Evolutionary conservation across 2,329 filamentous ascomycete genomes (phyloP), one percentile per base, ranked within the genome.

Genomic region (Fusarium sp.): DNA sequence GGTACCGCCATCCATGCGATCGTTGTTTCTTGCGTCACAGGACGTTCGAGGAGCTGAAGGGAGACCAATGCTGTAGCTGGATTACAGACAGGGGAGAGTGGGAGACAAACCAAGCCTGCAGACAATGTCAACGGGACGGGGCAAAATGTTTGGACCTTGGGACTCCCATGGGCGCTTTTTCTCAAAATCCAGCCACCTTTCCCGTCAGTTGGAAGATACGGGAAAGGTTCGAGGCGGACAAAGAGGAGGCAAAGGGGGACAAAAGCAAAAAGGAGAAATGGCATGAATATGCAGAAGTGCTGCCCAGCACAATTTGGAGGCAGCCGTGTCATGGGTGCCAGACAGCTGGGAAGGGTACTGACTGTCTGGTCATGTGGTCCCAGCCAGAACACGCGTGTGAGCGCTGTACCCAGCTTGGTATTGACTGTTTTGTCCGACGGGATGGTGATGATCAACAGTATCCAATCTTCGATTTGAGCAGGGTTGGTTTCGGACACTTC

Each of bases 401-500:
- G 48, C 70, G 74, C 38, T 82, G 81, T 62, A 73, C 75, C 15
- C 74, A 79, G 58, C 61, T 79, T 35, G 81, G 81, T 18, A 72
- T 82, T 47, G 76, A 78, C 56, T 82, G 81, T 41, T 10, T 74
- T 7, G 45, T 38, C 22, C 11, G 24, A 26, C 15, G 6, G 13
- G 11, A 7, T 16, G 20, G 33, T 14, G 8, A 3, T 9, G 13
- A 28, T 33, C 26, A 1, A 26, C 38, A 11, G 20, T 50, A 50
- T 44, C 66, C 78, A n/a, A 61, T 81, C 24, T 75, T 75, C 36
- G 74, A 79, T 61, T 58, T 82, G 54, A 76, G 77, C 64, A 69
- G 72, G 8, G 78, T 82, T 15, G 81, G 81, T 48, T 79, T 81
- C 50, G 80, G 81, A 10, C 64, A 68, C 16, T 82, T 78, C 62